Evolutionary conservation across 345 rosid genomes (phyloP).

Genomic region (Acer saccharum): DNA sequence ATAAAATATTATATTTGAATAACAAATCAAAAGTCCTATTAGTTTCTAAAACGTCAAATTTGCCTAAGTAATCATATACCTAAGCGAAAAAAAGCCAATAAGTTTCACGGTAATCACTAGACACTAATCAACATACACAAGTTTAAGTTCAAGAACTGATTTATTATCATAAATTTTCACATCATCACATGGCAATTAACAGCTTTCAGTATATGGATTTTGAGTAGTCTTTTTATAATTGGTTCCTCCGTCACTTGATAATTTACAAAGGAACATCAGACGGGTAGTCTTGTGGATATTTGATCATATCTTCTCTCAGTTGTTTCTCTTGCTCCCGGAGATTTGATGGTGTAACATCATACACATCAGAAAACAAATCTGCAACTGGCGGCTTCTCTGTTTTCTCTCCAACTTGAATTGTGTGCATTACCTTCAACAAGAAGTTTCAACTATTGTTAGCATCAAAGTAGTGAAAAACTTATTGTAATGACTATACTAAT

Average conservation of each 20-base stretch:
- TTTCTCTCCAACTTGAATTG: constrained; percentile 71
- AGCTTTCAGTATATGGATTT: not conserved
- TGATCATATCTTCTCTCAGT: constrained; percentile 48
- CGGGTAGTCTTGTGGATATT: constrained; percentile 58
- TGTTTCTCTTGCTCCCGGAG: constrained; percentile 63
- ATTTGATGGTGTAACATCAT: constrained; percentile 56
- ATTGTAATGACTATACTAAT: not conserved
- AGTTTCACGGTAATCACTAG: not conserved
- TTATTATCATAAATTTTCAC: not conserved
- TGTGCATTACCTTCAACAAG: constrained; percentile 50
- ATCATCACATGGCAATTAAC: no score
- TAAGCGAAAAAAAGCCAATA: not conserved
- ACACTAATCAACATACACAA: not conserved
- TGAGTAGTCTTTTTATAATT: not conserved
- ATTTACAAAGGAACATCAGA: constrained; percentile 48
- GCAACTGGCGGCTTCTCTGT: constrained; percentile 55
- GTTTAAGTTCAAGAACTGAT: not conserved
- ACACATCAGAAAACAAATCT: constrained; percentile 67
- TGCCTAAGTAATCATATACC: no score
- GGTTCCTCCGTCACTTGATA: not conserved
- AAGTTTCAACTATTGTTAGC: not conserved
- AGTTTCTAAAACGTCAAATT: no score
- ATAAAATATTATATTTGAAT: no score
- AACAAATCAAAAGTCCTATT: no score
- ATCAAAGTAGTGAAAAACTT: no score